Conservation (phyloP, 2,329 filamentous ascomycete species). For the Lecanicillium sp. region DNA sequence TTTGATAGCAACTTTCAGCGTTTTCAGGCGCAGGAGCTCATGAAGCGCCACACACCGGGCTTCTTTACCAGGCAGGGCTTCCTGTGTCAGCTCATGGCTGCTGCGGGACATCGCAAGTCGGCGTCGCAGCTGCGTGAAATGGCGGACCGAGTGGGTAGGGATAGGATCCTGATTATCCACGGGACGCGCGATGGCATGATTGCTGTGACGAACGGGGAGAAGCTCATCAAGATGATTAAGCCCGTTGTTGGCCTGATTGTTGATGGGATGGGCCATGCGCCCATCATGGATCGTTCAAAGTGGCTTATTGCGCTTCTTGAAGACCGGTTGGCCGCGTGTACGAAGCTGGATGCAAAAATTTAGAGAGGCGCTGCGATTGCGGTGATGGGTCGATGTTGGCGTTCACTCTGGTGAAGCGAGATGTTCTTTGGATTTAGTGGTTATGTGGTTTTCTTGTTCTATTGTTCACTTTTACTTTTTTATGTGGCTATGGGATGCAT, state of each 20-base stretch:
- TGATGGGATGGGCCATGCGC: slow-evolving; percentile 68
- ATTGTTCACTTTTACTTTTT: background rate
- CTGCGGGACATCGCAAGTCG: slow-evolving; percentile 71
- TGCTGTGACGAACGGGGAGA: slow-evolving; percentile 57
- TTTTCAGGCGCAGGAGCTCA: slow-evolving; percentile 70
- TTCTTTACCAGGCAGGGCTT: slow-evolving; percentile 61
- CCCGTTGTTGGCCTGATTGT: slow-evolving; percentile 55
- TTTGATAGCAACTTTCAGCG: slow-evolving; percentile 76
- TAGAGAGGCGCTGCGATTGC: background rate
- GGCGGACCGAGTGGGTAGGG: slow-evolving; percentile 59
- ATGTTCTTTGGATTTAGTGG: background rate
- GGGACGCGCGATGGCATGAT: slow-evolving; percentile 75
- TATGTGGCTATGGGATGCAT: background rate
- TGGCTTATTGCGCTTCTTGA: slow-evolving; percentile 62
- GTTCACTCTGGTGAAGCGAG: background rate
- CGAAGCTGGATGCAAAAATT: slow-evolving; percentile 26
- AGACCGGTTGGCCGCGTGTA: slow-evolving; percentile 44
- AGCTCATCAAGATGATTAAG: slow-evolving; percentile 55
- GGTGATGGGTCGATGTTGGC: background rate
- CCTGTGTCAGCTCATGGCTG: slow-evolving; percentile 68
- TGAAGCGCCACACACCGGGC: slow-evolving; percentile 54
- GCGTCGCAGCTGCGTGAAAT: slow-evolving; percentile 54
- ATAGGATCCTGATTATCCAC: slow-evolving; percentile 70
- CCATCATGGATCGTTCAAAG: slow-evolving; percentile 59
- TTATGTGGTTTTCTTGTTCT: slow-evolving; percentile 1